Evolutionary conservation across 352 stramenopile genomes (phyloP).

Genomic region (Labyrinthula sp.): DNA sequence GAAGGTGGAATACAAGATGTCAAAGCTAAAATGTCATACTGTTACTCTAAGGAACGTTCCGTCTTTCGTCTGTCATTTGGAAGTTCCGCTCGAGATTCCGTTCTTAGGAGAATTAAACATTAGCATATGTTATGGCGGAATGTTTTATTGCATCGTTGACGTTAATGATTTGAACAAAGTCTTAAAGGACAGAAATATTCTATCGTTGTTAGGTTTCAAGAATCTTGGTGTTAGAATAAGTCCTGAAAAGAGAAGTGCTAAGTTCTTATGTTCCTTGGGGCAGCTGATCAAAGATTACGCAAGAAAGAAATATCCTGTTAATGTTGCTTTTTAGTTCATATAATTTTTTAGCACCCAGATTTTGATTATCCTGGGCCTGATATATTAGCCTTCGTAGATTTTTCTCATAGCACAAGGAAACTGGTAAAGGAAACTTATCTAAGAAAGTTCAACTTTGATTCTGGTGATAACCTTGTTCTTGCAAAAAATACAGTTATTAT

Average conservation of each 20-base stretch:
- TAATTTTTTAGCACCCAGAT: constrained; percentile 23
- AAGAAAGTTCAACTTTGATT: neutral
- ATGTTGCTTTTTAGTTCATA: no score
- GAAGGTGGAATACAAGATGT: neutral
- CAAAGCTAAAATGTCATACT: neutral
- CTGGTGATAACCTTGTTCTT: neutral
- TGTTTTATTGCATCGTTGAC: constrained; percentile 31
- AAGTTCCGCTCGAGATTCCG: constrained; percentile 9
- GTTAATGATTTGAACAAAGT: neutral
- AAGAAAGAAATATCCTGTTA: constrained; percentile 22
- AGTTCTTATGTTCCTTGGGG: constrained; percentile 4
- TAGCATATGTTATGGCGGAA: constrained; percentile 27
- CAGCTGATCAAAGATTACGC: constrained; percentile 27
- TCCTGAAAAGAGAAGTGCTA: constrained; percentile 5
- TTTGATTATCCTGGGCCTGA: constrained; percentile 28
- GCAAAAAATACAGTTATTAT: constrained; percentile 28
- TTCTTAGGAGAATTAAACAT: constrained; percentile 3
- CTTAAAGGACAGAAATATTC: no score
- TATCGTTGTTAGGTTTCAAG: no score
- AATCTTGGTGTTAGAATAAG: neutral
- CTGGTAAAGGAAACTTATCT: neutral
- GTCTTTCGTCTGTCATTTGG: constrained; percentile 14
- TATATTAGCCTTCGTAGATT: constrained; percentile 28
- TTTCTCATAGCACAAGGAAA: neutral
- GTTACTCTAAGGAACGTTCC: constrained; percentile 13